Conservation (phyloP, 2,329 filamentous ascomycete species). For the Arthrobotrys conoides region DNA sequence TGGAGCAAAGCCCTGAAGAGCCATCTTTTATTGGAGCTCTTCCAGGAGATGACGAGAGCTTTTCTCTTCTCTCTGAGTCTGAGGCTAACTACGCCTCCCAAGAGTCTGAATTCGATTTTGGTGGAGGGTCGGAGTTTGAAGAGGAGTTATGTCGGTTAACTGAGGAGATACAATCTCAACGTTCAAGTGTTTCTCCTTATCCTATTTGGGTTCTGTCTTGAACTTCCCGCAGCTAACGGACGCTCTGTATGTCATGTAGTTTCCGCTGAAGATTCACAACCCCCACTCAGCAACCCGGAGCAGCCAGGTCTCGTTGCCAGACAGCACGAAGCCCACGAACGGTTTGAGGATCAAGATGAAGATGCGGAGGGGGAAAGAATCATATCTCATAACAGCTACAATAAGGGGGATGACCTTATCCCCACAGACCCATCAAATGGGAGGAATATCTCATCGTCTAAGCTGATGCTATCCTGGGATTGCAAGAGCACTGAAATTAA, state of each 20-base stretch:
- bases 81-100: background rate
- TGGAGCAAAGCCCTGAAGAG: background rate
- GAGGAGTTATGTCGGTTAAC: background rate
- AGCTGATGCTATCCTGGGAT: background rate
- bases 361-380: background rate
- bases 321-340: background rate
- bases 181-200: background rate
- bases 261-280: background rate
- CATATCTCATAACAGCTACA: background rate
- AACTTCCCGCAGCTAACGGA: background rate
- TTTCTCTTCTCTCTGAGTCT: background rate
- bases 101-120: background rate
- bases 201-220: background rate
- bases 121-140: background rate
- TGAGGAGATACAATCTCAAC: background rate
- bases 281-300: no score
- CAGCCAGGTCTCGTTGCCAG: no score
- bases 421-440: background rate
- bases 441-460: background rate
- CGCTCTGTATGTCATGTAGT: background rate
- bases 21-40: background rate
- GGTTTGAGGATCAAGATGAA: background rate
- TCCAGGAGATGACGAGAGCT: background rate
- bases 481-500: background rate
- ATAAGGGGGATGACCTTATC: background rate